These are phyloP conservation scores for Talaromyces marneffei DNA, from an alignment of 2,329 filamentous ascomycete species.

Conservation along the genomic window DNA sequence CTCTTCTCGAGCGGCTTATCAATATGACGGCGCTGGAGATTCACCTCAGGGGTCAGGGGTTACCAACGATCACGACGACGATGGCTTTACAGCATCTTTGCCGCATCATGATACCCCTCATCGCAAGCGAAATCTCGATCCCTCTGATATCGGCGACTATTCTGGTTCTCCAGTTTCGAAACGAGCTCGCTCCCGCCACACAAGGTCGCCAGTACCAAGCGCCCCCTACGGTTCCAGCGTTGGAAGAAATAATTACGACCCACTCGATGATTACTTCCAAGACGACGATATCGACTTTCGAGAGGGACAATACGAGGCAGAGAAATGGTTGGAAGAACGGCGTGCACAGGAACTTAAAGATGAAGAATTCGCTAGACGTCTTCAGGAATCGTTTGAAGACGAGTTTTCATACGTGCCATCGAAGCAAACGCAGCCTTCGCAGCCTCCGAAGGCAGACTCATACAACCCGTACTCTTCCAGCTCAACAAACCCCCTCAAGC, in stretches of 20 bases:
- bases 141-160: neutral
- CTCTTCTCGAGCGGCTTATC: conserved; percentile 2
- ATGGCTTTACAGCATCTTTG: neutral
- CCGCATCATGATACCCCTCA: neutral
- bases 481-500: neutral
- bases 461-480: neutral
- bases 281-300: conserved; percentile 23
- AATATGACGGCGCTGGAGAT: conserved; percentile 17
- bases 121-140: neutral
- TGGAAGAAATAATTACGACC: neutral
- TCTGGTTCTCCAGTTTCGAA: conserved; percentile 2
- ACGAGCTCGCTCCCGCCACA: conserved; percentile 3
- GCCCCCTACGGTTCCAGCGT: neutral
- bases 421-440: neutral
- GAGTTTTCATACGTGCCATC: neutral
- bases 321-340: conserved; percentile 26
- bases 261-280: conserved; percentile 19
- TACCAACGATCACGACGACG: neutral
- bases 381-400: conserved; percentile 27
- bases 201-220: neutral
- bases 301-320: conserved; percentile 26
- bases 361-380: conserved; percentile 33
- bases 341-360: conserved; percentile 33
- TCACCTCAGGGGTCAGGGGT: neutral
- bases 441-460: neutral